A percentile compares a stretch with the other conserved stretches of the same genome.
phyloP scores from a whole-genome alignment of 2,329 filamentous ascomycete species.

The Fusarium cicatricum region DNA sequence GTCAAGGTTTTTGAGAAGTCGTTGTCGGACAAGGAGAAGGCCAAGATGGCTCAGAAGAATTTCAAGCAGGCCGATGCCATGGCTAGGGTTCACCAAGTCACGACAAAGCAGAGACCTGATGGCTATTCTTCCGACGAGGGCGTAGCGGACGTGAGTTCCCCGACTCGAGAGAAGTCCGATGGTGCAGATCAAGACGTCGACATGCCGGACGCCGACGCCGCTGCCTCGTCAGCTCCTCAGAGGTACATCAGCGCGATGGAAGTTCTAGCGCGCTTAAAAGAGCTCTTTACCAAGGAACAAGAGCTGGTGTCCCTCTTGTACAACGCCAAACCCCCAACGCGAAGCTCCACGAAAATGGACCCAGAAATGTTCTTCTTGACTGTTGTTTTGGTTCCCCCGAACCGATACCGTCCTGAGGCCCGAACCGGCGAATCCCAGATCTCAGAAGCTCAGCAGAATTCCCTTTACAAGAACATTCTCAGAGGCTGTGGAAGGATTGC shows the following conservation, averaged over 20 bases:
- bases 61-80: conserved; percentile 77
- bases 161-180: conserved; percentile 48
- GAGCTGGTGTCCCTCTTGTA: conserved; percentile 88
- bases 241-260: conserved; percentile 85
- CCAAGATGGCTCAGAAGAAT: conserved; percentile 75
- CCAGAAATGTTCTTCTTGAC: conserved; percentile 96
- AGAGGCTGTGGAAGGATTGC: conserved; percentile 77
- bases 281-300: conserved; percentile 87
- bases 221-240: conserved; percentile 53
- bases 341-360: conserved; percentile 64
- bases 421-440: conserved; percentile 82
- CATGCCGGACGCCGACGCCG: conserved; percentile 44
- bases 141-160: conserved; percentile 70
- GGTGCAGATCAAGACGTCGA: conserved; percentile 56
- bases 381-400: conserved; percentile 87
- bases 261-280: conserved; percentile 77
- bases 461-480: conserved; percentile 85
- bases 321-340: conserved; percentile 71
- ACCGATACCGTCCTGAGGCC: conserved; percentile 88
- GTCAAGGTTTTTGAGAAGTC: conserved; percentile 94
- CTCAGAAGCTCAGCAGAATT: conserved; percentile 88
- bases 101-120: conserved; percentile 51
- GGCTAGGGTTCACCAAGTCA: conserved; percentile 50
- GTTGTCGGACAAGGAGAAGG: conserved; percentile 76
- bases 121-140: conserved; percentile 70